Percentiles rank a stretch among this genome's conserved stretches.
Evolutionary conservation across 2,329 filamentous ascomycete species (phyloP).

Genomic region (Colletotrichum graminicola): DNA sequence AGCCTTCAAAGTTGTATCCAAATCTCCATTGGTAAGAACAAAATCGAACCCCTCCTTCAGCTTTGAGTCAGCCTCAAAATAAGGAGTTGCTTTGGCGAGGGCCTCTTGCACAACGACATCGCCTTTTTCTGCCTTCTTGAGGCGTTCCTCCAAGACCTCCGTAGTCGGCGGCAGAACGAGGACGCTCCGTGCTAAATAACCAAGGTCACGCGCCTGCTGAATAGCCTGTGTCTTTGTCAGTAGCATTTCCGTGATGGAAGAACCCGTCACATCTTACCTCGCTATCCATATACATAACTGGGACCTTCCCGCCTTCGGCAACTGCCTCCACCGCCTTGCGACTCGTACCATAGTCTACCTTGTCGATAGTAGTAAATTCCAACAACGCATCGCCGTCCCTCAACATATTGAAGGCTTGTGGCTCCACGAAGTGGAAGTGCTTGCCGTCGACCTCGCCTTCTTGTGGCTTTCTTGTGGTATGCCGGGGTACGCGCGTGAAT

Average conservation of each 20-base stretch:
- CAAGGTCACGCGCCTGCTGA: conserved; percentile 69
- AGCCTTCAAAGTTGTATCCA: conserved; percentile 30
- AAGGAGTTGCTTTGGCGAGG: conserved; percentile 43
- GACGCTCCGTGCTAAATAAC: conserved; percentile 67
- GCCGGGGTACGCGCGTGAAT: conserved; percentile 70
- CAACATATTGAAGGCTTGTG: conserved; percentile 67
- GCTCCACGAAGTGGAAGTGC: conserved; percentile 68
- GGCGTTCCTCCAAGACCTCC: conserved; percentile 46
- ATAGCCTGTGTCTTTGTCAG: conserved; percentile 57
- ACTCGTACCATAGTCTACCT: conserved; percentile 68
- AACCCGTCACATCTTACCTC: conserved; percentile 57
- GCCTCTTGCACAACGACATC: conserved; percentile 45
- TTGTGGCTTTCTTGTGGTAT: conserved; percentile 64
- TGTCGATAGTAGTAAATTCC: conserved; percentile 65
- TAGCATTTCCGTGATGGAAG: background rate
- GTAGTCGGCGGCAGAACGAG: conserved; percentile 60
- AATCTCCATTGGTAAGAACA: conserved; percentile 40
- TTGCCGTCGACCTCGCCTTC: conserved; percentile 66
- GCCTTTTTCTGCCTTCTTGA: conserved; percentile 47
- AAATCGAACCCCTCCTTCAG: conserved; percentile 36
- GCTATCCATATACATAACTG: conserved; percentile 65
- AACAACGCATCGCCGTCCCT: conserved; percentile 71
- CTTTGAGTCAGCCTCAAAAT: conserved; percentile 45
- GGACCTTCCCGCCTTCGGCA: conserved; percentile 68
- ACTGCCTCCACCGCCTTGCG: conserved; percentile 65